Evolutionary conservation across 805 yeast species (phyloP).

Genomic region (Lipomyces orientalis): DNA sequence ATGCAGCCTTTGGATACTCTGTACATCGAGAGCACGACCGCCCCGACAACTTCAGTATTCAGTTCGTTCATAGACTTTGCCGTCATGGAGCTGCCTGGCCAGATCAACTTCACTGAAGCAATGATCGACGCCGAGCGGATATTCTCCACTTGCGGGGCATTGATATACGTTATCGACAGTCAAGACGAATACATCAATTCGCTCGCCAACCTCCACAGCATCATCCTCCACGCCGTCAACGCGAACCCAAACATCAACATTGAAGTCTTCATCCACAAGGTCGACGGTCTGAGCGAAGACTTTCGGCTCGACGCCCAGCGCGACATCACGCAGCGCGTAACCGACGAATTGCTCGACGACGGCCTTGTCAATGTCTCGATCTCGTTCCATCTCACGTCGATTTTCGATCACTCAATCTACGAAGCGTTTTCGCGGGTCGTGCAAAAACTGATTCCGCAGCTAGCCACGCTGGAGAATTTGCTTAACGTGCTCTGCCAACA

Average conservation of each 20-base stretch:
- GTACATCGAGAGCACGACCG: conserved; percentile 79
- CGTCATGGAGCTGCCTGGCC: conserved; percentile 95
- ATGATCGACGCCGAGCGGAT: conserved; percentile 76
- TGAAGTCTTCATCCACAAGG: conserved; percentile 93
- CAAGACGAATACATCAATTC: conserved; percentile 91
- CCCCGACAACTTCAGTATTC: conserved; percentile 15
- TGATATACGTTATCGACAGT: conserved; percentile 92
- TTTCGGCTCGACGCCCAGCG: conserved; percentile 92
- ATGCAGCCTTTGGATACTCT: conserved; percentile 95
- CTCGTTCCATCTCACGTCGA: conserved; percentile 88
- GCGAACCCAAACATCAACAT: conserved; percentile 84
- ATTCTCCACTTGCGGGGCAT: conserved; percentile 82
- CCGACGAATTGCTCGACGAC: conserved; percentile 86
- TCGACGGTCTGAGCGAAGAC: conserved; percentile 93
- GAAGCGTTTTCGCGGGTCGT: conserved; percentile 94
- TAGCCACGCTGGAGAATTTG: conserved; percentile 85
- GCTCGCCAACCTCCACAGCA: conserved; percentile 82
- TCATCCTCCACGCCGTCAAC: conserved; percentile 83
- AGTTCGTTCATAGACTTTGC: conserved; percentile 79
- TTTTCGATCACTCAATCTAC: conserved; percentile 93
- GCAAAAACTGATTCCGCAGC: conserved; percentile 86
- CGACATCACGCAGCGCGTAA: conserved; percentile 94
- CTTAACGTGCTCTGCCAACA: conserved; percentile 87
- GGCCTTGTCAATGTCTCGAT: conserved; percentile 92
- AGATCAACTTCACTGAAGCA: conserved; percentile 85